Base-by-base conservation (phyloP, 306 rosid genomes). In the Citrullus colocynthis region DNA sequence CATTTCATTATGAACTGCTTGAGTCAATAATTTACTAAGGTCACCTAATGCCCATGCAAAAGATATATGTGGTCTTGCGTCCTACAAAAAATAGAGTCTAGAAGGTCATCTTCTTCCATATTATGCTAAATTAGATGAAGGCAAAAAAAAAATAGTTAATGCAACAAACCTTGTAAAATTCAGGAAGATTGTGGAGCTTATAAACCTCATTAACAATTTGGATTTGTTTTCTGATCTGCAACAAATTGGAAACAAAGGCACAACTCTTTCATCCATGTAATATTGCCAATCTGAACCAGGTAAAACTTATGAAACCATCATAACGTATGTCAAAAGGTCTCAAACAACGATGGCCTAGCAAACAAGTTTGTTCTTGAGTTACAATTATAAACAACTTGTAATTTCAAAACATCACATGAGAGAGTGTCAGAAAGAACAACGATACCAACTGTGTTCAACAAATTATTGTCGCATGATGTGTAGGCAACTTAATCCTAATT, bases 111-210 rank as follows among this genome's bases (percentile, higher is more conserved):
- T 56, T 58, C 49, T 36, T 58, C 60, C 28, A 24, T 24, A 24
- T 24, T 24, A 24, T 24, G 28, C 28, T 24, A 24, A 24, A 39
- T 7, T 17, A 59, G 28, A 70, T 42, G 12, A 16, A 30, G 44
- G 37, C 52, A 36, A 8, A 2, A 63, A 2, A 63, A n/a, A 15
- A 64, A 61, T 8, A 21, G n/a, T 21, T 7, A 62, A 74, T 2
- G 67, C 51, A 80, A 60, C 90, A 58, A 56, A 89, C 97, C 93
- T 91, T 81, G 81, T 95, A 90, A 85, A 92, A 95, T 76, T 92
- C 96, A 30, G 97, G 97, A 81, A 95, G 97, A 83, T 87, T 92
- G 76, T 95, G 98, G 82, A 95, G 88, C 88, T 84, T 95, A 84
- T 92, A 95, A 84, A 89, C 83, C 65, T 88, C 88, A 83, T 95